Evolutionary conservation across 257 asterid genomes (phyloP), one percentile per base, ranked within the genome.

Genomic region (Ehretia macrophylla): DNA sequence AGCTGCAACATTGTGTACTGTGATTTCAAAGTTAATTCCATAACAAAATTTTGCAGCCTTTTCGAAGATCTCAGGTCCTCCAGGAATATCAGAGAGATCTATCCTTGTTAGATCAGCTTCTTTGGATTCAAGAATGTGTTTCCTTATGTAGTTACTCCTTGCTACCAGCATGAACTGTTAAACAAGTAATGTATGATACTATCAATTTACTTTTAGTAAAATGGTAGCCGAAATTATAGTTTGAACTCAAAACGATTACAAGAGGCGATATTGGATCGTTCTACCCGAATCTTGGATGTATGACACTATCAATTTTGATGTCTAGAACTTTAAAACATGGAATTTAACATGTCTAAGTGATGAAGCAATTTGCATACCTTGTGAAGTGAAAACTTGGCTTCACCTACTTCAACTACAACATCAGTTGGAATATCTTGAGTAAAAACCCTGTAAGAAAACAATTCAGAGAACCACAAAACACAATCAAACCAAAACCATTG

Each of bases 161-260:
- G 96, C 96, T 17, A 89, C 86, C 3, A 93, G 94, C 96, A 89
- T 93, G 78, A 89, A 86, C 99, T 93, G 85, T 53, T 37, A n/a
- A n/a, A 52, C 8, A 55, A n/a, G 0, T 9, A 51, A 51, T n/a
- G n/a, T 42, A n/a, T n/a, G n/a, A 42, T 42, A 42, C 11, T 2
- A 42, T 10, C 11, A 10, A 14, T 42, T n/a, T n/a, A n/a, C n/a
- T n/a, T n/a, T n/a, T n/a, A n/a, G n/a, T n/a, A n/a, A n/a, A n/a
- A n/a, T n/a, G n/a, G n/a, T n/a, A n/a, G n/a, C n/a, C n/a, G n/a
- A n/a, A n/a, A n/a, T n/a, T n/a, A n/a, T n/a, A n/a, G n/a, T n/a
- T n/a, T n/a, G n/a, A n/a, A n/a, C n/a, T n/a, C n/a, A n/a, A n/a
- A n/a, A n/a, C n/a, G n/a, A n/a, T n/a, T n/a, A n/a, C n/a, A n/a